A percentile compares a stretch with the other conserved stretches of the same genome.
Conservation (phyloP, 148 eudicot genomes). For the Silene conica region DNA sequence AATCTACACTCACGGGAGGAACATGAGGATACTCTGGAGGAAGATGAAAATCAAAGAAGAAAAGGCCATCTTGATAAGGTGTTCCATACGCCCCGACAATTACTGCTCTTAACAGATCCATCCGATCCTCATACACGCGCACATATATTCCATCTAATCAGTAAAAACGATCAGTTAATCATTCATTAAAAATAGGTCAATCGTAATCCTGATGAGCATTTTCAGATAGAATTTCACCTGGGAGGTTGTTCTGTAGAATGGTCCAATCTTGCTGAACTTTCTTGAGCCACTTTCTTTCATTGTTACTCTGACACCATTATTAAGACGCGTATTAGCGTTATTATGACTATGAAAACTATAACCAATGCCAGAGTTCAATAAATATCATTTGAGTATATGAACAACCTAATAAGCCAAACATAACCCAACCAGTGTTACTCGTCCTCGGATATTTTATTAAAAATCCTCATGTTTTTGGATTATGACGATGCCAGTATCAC, state of each 20-base stretch:
- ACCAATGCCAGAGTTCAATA: neutral
- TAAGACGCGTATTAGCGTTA: neutral
- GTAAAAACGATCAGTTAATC: slow-evolving; percentile 16
- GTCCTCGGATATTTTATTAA: neutral
- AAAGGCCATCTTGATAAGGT: slow-evolving; percentile 97
- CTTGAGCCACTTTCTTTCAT: slow-evolving; percentile 89
- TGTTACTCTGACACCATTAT: slow-evolving; percentile 44
- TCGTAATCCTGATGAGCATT: neutral
- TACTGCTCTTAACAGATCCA: slow-evolving; percentile 96
- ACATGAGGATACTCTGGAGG: slow-evolving; percentile 95
- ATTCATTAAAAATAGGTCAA: neutral
- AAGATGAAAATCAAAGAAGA: slow-evolving; percentile 97
- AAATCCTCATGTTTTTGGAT: no score
- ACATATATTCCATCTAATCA: slow-evolving; percentile 76
- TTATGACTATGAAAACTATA: neutral
- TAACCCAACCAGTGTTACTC: neutral
- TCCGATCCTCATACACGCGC: slow-evolving; percentile 88
- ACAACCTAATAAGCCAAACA: neutral
- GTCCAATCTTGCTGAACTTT: slow-evolving; percentile 94
- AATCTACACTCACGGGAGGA: slow-evolving; percentile 67
- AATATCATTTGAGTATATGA: neutral
- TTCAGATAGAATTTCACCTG: slow-evolving; percentile 43
- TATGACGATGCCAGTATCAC: no score
- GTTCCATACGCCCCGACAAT: slow-evolving; percentile 97
- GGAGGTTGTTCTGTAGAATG: slow-evolving; percentile 89